Percentiles rank a stretch among this genome's conserved stretches.
Evolutionary conservation across 176 grass and related monocot genomes (phyloP).

Genomic region (Musa itinerans): DNA sequence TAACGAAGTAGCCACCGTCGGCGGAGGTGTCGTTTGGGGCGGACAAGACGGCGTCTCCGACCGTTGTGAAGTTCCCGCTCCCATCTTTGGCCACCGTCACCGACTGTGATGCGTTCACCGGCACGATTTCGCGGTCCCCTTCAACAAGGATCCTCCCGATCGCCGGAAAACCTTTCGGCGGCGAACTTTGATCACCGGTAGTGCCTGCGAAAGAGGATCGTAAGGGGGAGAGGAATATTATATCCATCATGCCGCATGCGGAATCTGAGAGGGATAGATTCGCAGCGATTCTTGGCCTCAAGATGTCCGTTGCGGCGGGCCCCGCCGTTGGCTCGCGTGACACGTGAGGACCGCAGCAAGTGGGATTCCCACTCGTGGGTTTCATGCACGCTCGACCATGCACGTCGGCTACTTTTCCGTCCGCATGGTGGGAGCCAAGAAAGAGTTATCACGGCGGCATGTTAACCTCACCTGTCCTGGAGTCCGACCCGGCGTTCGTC

Average conservation of each 20-base stretch:
- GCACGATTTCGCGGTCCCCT: not conserved
- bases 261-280: too few relatives aligned
- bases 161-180: slow-evolving; percentile 15
- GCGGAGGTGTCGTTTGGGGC: slow-evolving; percentile 6
- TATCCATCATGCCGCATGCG: too few relatives aligned
- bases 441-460: not conserved
- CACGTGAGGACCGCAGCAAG: too few relatives aligned
- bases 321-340: too few relatives aligned
- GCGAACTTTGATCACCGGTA: not conserved
- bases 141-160: slow-evolving; percentile 18
- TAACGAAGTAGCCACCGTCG: slow-evolving; percentile 6
- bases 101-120: not conserved
- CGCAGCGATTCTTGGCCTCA: too few relatives aligned
- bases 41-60: slow-evolving; percentile 17
- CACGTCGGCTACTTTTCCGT: not conserved
- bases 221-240: too few relatives aligned
- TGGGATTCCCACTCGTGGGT: not conserved
- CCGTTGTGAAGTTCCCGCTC: slow-evolving; percentile 4
- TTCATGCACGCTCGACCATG: not conserved
- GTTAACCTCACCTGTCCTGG: not conserved
- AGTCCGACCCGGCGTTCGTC: not conserved
- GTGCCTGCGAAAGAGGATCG: too few relatives aligned
- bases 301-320: too few relatives aligned
- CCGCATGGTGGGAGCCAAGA: not conserved
- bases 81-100: slow-evolving; percentile 8